Evolutionary conservation across 1,139 yeast species (phyloP), one percentile per base, ranked within the genome.

Genomic region (Yamadazyma oceani): DNA sequence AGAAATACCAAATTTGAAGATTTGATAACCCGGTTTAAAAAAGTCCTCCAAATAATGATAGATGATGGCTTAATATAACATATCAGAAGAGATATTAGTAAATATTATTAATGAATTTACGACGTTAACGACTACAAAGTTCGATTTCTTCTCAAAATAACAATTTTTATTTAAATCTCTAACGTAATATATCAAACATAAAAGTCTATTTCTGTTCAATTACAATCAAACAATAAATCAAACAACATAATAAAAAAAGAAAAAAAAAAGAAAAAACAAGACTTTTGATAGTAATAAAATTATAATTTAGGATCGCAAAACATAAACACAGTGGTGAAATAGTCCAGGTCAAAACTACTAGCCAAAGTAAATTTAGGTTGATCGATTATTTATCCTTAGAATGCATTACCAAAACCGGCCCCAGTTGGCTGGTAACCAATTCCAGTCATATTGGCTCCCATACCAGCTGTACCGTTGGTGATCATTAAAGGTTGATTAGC

Each of bases 381-480:
- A 21, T 10, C 7, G 23, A 10, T 10, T 8, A 21, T 21, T 10
- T 21, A 8, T 26, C 12, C 12, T 27, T 61, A 69, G 50, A 66
- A 70, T 9, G 70, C 73, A 48, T 80, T 80, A 50, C 85, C 85
- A 60, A 80, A 80, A 5, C 85, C 85, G 53, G 78, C 67, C 39
- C 85, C 86, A 32, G 86, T 80, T 40, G 83, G 70, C 59, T 80
- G 84, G 61, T 72, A 76, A 28, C 84, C 83, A 48, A 73, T 54
- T 17, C 75, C 74, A 37, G 49, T 44, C 44, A 44, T 39, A 42
- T 45, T 49, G 35, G 50, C 48, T 37, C 63, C 52, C 40, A 66
- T 51, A 28, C 48, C 48, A 12, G 46, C 46, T 35, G 68, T 64
- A 36, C 82, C 82, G 51, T 81, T 82, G 38, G 90, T 84, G 55